Conservation (phyloP, 441 rosid genomes). For the Adansonia grandidieri region DNA sequence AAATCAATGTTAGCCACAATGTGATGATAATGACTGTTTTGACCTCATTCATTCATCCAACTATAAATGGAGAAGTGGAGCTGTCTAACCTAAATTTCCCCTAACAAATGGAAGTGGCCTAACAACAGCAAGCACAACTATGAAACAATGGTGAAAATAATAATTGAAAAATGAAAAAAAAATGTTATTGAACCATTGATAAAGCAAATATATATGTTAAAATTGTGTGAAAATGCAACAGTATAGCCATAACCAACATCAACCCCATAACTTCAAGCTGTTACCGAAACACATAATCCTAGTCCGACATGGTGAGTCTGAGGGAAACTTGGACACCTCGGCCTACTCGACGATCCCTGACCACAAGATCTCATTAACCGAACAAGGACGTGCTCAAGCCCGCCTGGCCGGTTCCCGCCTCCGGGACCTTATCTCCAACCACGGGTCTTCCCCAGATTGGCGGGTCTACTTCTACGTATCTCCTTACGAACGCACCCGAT, state of each 20-base stretch:
- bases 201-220: background rate
- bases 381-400: constrained; percentile 61
- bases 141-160: background rate
- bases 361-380: constrained; percentile 79
- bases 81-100: background rate
- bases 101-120: background rate
- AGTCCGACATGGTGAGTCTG: constrained; percentile 94
- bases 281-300: constrained; percentile 88
- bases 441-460: constrained; percentile 48
- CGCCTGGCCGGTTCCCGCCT: constrained; percentile 59
- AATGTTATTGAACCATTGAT: background rate
- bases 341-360: constrained; percentile 87
- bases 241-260: background rate
- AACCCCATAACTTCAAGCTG: constrained; percentile 25
- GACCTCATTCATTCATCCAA: background rate
- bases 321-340: constrained; percentile 77
- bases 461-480: constrained; percentile 90
- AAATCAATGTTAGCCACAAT: background rate
- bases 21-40: background rate
- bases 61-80: background rate
- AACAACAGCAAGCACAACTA: background rate
- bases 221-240: background rate
- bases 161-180: background rate
- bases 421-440: constrained; percentile 45
- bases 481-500: constrained; percentile 87